Percentiles rank a stretch among this genome's conserved stretches.
Evolutionary conservation across 1,284 basidiomycete species (phyloP).

Genomic region (Rhodotorula sp.): DNA sequence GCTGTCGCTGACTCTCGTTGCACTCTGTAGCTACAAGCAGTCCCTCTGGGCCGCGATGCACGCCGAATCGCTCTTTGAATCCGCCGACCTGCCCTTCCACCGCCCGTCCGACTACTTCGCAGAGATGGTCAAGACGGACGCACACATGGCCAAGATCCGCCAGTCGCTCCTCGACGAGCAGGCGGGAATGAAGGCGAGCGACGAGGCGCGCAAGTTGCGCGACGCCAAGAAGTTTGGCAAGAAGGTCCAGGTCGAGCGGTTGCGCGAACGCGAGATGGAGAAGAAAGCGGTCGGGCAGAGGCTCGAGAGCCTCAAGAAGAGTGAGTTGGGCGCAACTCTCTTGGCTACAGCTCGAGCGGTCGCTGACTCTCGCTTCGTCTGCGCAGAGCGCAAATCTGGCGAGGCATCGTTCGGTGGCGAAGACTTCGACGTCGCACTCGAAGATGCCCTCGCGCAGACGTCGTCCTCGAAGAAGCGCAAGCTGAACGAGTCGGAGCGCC

Average conservation of each 20-base stretch:
- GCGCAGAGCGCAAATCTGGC: conserved; percentile 46
- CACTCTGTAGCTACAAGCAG: conserved; percentile 80
- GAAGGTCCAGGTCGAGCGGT: conserved; percentile 85
- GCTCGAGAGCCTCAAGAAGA: conserved; percentile 80
- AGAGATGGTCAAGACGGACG: conserved; percentile 97
- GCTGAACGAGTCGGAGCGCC: conserved; percentile 46
- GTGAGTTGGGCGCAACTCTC: conserved; percentile 55
- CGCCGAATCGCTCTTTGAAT: conserved; percentile 70
- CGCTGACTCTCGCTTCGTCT: not conserved
- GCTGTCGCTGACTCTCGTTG: not conserved
- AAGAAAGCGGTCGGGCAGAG: conserved; percentile 84
- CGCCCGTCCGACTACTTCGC: conserved; percentile 96
- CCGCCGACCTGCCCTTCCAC: conserved; percentile 78
- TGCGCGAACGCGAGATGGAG: conserved; percentile 68
- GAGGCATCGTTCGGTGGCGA: conserved; percentile 70
- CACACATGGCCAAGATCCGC: conserved; percentile 96
- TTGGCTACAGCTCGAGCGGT: not conserved
- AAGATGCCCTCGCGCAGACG: conserved; percentile 68
- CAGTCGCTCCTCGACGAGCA: conserved; percentile 85
- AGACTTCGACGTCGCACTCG: conserved; percentile 76
- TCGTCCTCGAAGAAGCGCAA: conserved; percentile 55
- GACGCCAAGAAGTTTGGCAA: conserved; percentile 98
- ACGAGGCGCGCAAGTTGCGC: conserved; percentile 86
- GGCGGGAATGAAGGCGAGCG: conserved; percentile 84
- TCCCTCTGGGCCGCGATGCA: conserved; percentile 76